phyloP scores from a whole-genome alignment of 176 grass and related monocot species.

The Elymus sibiricus region DNA sequence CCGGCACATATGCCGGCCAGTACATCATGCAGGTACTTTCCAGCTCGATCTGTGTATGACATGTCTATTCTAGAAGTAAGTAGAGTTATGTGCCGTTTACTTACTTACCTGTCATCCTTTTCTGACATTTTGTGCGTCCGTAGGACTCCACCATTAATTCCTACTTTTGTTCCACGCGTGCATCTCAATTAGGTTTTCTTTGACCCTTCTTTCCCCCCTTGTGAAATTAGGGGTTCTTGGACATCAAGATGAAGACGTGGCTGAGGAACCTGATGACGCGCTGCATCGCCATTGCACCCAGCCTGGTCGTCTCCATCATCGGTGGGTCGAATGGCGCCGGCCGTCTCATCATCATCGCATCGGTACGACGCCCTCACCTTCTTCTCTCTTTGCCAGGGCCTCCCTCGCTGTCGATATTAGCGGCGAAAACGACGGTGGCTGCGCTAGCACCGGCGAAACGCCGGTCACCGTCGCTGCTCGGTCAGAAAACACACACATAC shows the following conservation, averaged over 20 bases:
- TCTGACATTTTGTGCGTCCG: background rate
- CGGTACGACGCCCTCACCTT: slow-evolving; percentile 28
- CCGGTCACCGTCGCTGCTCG: background rate
- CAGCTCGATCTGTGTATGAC: background rate
- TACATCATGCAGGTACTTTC: slow-evolving; percentile 18
- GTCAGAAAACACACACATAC: background rate
- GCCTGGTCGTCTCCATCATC: slow-evolving; percentile 73
- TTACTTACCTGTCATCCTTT: background rate
- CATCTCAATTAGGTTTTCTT: too few relatives aligned
- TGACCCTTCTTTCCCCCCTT: too few relatives aligned
- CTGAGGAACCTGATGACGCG: slow-evolving; percentile 21
- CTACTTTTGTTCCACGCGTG: background rate
- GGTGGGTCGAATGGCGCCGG: slow-evolving; percentile 70
- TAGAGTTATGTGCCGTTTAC: background rate
- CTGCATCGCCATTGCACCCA: slow-evolving; percentile 69
- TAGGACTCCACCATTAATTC: background rate
- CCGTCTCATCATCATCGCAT: slow-evolving; percentile 86
- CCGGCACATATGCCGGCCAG: slow-evolving; percentile 9
- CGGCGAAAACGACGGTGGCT: background rate
- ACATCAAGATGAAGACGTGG: slow-evolving; percentile 26
- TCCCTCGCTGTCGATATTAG: too few relatives aligned
- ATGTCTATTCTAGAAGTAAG: background rate
- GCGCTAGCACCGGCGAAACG: background rate
- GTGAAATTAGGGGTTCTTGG: background rate
- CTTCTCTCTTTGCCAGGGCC: background rate